These are phyloP conservation scores for Ulvella scutata DNA, from an alignment of 139 green algal genomes.

Conservation along the genomic window DNA sequence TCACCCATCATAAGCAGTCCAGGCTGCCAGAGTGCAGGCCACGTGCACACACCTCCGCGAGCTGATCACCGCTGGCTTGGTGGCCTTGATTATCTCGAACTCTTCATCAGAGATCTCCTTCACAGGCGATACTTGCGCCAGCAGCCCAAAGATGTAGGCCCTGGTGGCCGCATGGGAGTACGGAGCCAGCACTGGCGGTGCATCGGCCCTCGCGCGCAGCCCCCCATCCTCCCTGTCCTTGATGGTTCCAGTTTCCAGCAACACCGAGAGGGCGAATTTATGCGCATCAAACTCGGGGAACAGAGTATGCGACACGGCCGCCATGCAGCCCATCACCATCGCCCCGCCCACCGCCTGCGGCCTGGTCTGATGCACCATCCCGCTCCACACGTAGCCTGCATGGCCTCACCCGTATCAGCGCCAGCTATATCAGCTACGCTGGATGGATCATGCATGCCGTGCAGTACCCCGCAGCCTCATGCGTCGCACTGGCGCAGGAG, in stretches of 20 bases:
- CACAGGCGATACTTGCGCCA: not conserved
- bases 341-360: not conserved
- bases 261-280: not conserved
- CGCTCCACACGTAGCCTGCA: not conserved
- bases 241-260: not conserved
- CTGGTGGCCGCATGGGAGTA: not conserved
- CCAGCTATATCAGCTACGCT: no score
- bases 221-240: not conserved
- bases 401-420: no score
- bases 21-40: not conserved
- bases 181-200: not conserved
- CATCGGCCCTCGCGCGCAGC: not conserved
- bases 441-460: no score
- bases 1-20: not conserved
- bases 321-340: not conserved
- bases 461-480: no score
- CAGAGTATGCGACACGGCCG: not conserved
- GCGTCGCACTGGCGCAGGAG: no score
- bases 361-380: not conserved
- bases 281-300: not conserved
- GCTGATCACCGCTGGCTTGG: not conserved
- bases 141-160: not conserved
- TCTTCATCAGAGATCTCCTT: not conserved
- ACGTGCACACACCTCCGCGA: not conserved
- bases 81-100: not conserved